Evolutionary conservation across 495 filamentous ascomycete genomes (phyloP).

Genomic region (Hypomontagnella monticulosa): DNA sequence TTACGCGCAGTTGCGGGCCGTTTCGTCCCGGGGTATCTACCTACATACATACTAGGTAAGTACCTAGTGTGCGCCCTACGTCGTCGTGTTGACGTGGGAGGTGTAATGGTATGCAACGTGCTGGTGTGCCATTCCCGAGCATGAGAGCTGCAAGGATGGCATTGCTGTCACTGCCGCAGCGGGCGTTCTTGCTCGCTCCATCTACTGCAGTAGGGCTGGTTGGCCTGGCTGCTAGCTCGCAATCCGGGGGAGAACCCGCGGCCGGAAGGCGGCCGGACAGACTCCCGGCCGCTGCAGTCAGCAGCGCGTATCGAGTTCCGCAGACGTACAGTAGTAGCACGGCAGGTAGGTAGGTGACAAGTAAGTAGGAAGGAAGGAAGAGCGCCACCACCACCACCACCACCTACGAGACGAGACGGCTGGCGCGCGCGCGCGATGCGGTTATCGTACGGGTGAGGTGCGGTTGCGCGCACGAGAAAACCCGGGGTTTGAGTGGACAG

Average conservation of each 20-base stretch:
- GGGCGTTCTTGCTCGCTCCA: too few relatives aligned
- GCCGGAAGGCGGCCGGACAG: slow-evolving; percentile 16
- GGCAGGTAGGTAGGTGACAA: slow-evolving; percentile 3
- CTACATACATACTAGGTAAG: too few relatives aligned
- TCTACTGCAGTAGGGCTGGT: neutral
- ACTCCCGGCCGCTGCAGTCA: slow-evolving; percentile 24
- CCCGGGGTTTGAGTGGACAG: neutral
- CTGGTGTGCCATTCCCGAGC: slow-evolving; percentile 4
- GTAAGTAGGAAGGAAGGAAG: neutral
- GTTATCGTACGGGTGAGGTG: neutral
- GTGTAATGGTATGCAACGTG: neutral
- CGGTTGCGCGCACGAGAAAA: neutral
- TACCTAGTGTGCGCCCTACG: neutral
- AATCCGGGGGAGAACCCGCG: slow-evolving; percentile 7
- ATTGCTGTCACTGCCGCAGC: neutral
- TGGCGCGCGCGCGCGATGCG: neutral
- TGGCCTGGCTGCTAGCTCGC: neutral
- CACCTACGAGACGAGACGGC: slow-evolving; percentile 1
- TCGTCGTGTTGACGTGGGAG: neutral
- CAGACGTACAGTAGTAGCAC: slow-evolving; percentile 12
- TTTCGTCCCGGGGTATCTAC: neutral
- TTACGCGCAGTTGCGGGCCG: neutral
- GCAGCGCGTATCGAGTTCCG: slow-evolving; percentile 26
- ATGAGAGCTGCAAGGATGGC: neutral
- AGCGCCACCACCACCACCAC: too few relatives aligned